Evolutionary conservation across 2,329 filamentous ascomycete genomes (phyloP), one percentile per base, ranked within the genome.

Genomic region (Fusarium pseudonygamai): DNA sequence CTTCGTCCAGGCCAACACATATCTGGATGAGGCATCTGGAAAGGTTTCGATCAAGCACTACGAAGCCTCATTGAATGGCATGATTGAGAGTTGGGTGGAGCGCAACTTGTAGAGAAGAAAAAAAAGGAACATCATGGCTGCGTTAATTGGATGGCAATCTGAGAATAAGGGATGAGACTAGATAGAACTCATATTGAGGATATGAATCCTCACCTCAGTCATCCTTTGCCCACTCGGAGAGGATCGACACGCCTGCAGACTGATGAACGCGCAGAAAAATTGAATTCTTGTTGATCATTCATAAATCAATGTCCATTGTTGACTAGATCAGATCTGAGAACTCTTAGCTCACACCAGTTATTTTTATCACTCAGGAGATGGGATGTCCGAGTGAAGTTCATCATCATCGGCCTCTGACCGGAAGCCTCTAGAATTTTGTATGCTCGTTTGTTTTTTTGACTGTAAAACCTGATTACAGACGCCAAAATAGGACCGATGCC

Each of bases 1-100:
- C 49, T 98, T 97, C 84, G 94, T 98, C 60, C 95, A 98, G 85
- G 94, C 94, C 67, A 98, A 97, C 82, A 98, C 96, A 1, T 88
- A 91, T 64, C 79, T 96, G 45, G 90, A 92, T 70, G 87, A 90
- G 80, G 84, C 87, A 18, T 89, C 88, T 1, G 93, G 93, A 64
- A 89, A 91, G 80, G 93, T 97, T 36, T 87, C 86, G 20, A 83
- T 97, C 82, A 93, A 92, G 84, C 94, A 98, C 84, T 98, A 98
- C 82, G 93, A 97, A 75, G 88, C 95, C 2, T 93, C 90, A 11
- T 85, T 92, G 12, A 89, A 93, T 81, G 95, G 95, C 11, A 91
- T 98, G 85, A 92, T 97, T 70, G 87, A 93, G 86, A 96, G 93
- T 82, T 97, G 90, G 87, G 92, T 87, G 6, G 93, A 95, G 77